Conservation (phyloP, 2,329 filamentous ascomycete genomes). For the Epichloe festucae region DNA sequence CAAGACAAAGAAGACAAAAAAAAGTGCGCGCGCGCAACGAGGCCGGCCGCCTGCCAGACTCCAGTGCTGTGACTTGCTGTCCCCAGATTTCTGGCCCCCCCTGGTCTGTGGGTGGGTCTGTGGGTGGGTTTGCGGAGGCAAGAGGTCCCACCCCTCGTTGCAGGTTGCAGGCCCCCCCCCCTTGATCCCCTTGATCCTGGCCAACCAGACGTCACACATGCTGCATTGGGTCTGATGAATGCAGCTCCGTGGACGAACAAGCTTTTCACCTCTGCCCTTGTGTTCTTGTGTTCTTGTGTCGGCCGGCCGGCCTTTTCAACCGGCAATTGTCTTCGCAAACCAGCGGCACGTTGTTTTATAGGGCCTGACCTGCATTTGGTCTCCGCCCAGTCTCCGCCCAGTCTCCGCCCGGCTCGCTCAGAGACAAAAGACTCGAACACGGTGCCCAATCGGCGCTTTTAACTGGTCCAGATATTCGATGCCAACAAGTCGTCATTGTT, state of each 20-base stretch:
- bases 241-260: not conserved
- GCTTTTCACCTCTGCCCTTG: not conserved
- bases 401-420: conserved; percentile 1
- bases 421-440: conserved; percentile 8
- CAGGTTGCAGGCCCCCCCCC: not conserved
- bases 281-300: not conserved
- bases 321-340: not conserved
- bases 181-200: not conserved
- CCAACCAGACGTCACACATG: not conserved
- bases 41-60: too few relatives aligned
- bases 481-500: not conserved
- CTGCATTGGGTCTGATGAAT: not conserved
- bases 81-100: too few relatives aligned
- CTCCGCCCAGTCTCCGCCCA: too few relatives aligned
- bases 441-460: conserved; percentile 7
- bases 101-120: too few relatives aligned
- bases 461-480: conserved; percentile 7
- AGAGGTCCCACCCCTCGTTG: not conserved
- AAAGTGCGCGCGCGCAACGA: too few relatives aligned
- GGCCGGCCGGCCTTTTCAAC: not conserved
- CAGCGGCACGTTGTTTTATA: not conserved
- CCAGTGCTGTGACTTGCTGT: too few relatives aligned
- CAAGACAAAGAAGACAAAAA: too few relatives aligned
- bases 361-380: not conserved
- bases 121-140: too few relatives aligned